Percentiles rank a stretch among this genome's conserved stretches.
These are phyloP conservation scores for Hypholoma sublateritium DNA, from an alignment of 768 basidiomycete genomes.

Conservation along the genomic window DNA sequence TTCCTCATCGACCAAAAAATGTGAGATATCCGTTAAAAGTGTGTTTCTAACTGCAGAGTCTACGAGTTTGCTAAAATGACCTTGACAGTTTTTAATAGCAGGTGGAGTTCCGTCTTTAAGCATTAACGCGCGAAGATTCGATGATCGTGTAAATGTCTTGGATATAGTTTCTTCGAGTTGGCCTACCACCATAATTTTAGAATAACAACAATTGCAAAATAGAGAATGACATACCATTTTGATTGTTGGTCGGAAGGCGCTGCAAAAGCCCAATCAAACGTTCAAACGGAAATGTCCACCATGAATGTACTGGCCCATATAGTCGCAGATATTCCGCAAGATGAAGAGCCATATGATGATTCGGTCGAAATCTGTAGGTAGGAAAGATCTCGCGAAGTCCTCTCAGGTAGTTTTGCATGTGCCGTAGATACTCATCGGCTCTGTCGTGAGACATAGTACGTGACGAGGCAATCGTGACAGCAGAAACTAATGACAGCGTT, in stretches of 20 bases:
- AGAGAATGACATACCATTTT: neutral
- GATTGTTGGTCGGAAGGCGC: neutral
- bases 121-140: too few relatives aligned
- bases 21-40: too few relatives aligned
- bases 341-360: slow-evolving; percentile 34
- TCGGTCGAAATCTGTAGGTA: slow-evolving; percentile 17
- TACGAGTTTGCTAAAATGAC: too few relatives aligned
- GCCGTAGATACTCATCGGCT: slow-evolving; percentile 11
- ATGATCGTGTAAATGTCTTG: too few relatives aligned
- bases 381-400: slow-evolving; percentile 19
- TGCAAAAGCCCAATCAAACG: too few relatives aligned
- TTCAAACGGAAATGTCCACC: slow-evolving; percentile 28
- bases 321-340: slow-evolving; percentile 20
- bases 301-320: slow-evolving; percentile 31
- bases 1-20: too few relatives aligned
- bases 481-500: slow-evolving; percentile 19
- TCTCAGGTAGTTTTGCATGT: slow-evolving; percentile 25
- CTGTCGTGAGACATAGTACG: slow-evolving; percentile 17
- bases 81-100: too few relatives aligned
- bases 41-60: too few relatives aligned
- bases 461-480: slow-evolving; percentile 22
- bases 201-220: too few relatives aligned
- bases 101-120: too few relatives aligned
- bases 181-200: too few relatives aligned
- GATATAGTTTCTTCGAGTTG: too few relatives aligned